phyloP scores from a whole-genome alignment of 768 basidiomycete species.

The Leccinum imitatum region DNA sequence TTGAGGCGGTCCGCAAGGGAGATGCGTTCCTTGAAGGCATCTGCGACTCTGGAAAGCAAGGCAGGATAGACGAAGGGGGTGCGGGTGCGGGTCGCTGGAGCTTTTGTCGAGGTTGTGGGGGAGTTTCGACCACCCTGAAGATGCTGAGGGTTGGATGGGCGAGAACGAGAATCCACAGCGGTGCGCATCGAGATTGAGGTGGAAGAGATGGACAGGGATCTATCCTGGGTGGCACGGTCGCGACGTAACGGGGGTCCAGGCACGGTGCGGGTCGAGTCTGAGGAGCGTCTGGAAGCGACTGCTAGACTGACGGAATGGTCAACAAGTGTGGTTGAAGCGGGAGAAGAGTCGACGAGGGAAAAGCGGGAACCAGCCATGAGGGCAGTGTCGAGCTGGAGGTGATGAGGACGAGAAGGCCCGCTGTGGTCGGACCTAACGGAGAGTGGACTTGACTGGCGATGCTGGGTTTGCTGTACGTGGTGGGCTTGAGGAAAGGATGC shows the following conservation, averaged over 20 bases:
- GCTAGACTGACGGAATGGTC: constrained; percentile 31
- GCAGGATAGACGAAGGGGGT: constrained; percentile 93
- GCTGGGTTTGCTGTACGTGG: constrained; percentile 25
- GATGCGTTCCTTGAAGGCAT: constrained; percentile 87
- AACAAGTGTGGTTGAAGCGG: constrained; percentile 40
- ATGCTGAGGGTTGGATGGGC: constrained; percentile 33
- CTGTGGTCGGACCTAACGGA: constrained; percentile 40
- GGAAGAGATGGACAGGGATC: constrained; percentile 76
- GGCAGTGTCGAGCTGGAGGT: constrained; percentile 61
- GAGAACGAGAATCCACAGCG: constrained; percentile 39
- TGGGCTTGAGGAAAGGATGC: constrained; percentile 26
- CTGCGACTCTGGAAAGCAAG: constrained; percentile 89
- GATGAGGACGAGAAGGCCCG: constrained; percentile 40
- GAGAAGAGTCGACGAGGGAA: constrained; percentile 43
- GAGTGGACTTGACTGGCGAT: constrained; percentile 37
- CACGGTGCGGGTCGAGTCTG: constrained; percentile 66
- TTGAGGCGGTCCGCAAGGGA: constrained; percentile 77
- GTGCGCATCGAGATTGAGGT: constrained; percentile 51
- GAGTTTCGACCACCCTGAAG: constrained; percentile 42
- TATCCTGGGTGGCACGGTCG: constrained; percentile 63
- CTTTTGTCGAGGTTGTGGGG: constrained; percentile 36
- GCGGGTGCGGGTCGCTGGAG: constrained; percentile 42
- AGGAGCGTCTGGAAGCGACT: constrained; percentile 53
- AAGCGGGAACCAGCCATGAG: constrained; percentile 42
- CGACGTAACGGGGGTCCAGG: constrained; percentile 54